These are phyloP conservation scores for Parietichytrium sp. DNA, from an alignment of 108 stramenopile species.

Conservation along the genomic window DNA sequence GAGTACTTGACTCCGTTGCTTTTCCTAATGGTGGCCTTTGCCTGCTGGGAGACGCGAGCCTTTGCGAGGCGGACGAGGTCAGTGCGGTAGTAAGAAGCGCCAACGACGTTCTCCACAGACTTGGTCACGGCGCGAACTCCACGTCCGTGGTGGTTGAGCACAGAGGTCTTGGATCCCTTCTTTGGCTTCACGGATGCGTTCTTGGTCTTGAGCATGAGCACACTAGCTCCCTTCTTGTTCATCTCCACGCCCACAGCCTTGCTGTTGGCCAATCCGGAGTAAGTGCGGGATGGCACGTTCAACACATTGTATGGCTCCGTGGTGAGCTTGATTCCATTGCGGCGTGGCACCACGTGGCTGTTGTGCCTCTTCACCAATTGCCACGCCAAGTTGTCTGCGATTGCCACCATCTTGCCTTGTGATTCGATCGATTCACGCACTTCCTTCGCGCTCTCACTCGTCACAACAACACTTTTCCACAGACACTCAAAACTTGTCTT, in stretches of 20 bases:
- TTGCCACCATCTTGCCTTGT: neutral
- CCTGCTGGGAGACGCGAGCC: neutral
- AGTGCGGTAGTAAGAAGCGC: neutral
- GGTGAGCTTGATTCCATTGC: neutral
- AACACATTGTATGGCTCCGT: conserved; percentile 16
- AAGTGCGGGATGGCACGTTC: neutral
- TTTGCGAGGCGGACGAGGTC: neutral
- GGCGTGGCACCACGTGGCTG: neutral
- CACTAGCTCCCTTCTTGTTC: neutral
- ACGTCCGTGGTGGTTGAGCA: neutral
- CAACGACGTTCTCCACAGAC: conserved; percentile 1
- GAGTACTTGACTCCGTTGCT: neutral
- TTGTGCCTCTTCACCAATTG: neutral
- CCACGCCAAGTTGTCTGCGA: conserved; percentile 15
- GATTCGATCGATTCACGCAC: too few relatives aligned
- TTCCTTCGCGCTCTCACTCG: too few relatives aligned
- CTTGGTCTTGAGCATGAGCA: conserved; percentile 21
- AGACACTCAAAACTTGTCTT: too few relatives aligned
- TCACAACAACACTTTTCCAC: too few relatives aligned
- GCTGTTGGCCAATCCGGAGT: conserved; percentile 35
- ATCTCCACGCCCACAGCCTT: conserved; percentile 28
- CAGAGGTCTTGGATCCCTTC: neutral
- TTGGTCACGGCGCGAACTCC: neutral
- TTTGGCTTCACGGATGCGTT: neutral
- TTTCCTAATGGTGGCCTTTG: conserved; percentile 20